These are phyloP conservation scores for Colletotrichum limetticola DNA, from an alignment of 2,329 filamentous ascomycete species.

Conservation along the genomic window DNA sequence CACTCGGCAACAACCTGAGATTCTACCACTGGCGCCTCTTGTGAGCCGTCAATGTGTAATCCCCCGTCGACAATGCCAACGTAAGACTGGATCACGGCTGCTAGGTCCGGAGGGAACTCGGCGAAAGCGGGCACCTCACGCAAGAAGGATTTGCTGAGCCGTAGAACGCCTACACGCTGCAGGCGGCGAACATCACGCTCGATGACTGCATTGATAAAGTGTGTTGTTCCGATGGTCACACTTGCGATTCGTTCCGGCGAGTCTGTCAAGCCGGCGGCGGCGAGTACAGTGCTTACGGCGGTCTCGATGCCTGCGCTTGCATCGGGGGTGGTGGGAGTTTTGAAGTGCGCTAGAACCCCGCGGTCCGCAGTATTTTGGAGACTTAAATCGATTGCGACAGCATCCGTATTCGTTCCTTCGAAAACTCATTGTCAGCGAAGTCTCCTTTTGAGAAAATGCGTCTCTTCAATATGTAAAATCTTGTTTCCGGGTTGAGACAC, in stretches of 20 bases:
- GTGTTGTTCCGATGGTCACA: slow-evolving; percentile 65
- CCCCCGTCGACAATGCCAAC: slow-evolving; percentile 59
- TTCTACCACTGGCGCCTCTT: slow-evolving; percentile 54
- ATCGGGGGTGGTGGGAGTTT: slow-evolving; percentile 59
- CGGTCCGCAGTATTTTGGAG: slow-evolving; percentile 44
- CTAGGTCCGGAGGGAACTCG: slow-evolving; percentile 63
- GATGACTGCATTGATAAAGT: slow-evolving; percentile 69
- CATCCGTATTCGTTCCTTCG: slow-evolving; percentile 62
- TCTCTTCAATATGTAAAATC: not conserved
- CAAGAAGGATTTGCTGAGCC: slow-evolving; percentile 64
- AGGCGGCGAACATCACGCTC: slow-evolving; percentile 61
- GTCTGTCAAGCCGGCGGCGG: slow-evolving; percentile 43
- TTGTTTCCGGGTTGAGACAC: too few relatives aligned
- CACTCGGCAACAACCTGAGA: slow-evolving; percentile 43
- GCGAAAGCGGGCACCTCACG: slow-evolving; percentile 61
- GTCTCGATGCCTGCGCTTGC: slow-evolving; percentile 58
- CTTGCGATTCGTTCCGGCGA: slow-evolving; percentile 51
- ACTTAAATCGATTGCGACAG: slow-evolving; percentile 57
- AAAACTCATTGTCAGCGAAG: not conserved
- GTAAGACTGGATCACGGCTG: slow-evolving; percentile 57
- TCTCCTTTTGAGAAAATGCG: not conserved
- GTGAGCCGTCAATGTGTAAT: slow-evolving; percentile 60
- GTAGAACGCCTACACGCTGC: slow-evolving; percentile 62
- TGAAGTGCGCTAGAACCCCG: slow-evolving; percentile 61
- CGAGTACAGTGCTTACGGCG: slow-evolving; percentile 56